These are phyloP conservation scores for Carpinus fangiana DNA, from an alignment of 306 rosid genomes.

Conservation along the genomic window DNA sequence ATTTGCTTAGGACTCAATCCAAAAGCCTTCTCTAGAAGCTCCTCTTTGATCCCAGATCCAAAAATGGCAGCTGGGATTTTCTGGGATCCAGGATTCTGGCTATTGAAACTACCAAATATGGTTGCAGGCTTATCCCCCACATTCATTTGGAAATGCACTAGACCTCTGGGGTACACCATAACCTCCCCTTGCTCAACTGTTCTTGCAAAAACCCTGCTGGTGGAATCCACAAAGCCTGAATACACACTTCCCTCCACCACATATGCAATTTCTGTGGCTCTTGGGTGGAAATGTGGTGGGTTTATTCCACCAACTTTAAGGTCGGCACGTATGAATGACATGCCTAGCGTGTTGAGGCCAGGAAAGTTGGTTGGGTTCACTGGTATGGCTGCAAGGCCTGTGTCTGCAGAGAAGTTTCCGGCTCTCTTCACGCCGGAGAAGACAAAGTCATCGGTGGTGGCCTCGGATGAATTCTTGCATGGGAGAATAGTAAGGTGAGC, in stretches of 20 bases:
- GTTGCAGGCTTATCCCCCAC: constrained; percentile 71
- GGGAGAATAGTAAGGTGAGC: constrained; percentile 42
- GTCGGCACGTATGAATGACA: constrained; percentile 79
- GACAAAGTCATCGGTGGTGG: constrained; percentile 62
- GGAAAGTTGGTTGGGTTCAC: constrained; percentile 64
- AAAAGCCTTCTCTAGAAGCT: constrained; percentile 81
- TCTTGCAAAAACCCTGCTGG: constrained; percentile 60
- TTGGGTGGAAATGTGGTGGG: constrained; percentile 92
- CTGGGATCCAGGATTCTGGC: constrained; percentile 83
- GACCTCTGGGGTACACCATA: constrained; percentile 85
- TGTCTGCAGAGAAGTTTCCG: constrained; percentile 56
- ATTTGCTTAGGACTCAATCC: constrained; percentile 79
- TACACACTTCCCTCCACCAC: constrained; percentile 71
- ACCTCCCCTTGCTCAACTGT: constrained; percentile 74
- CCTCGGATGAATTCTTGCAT: constrained; percentile 80
- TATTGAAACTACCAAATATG: constrained; percentile 78
- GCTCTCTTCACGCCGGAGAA: constrained; percentile 54
- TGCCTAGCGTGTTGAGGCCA: constrained; percentile 82
- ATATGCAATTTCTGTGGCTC: constrained; percentile 78
- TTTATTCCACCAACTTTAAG: constrained; percentile 68
- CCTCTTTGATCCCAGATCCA: constrained; percentile 76
- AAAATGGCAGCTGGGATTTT: constrained; percentile 77
- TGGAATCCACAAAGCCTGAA: constrained; percentile 83
- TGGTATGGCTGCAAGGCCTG: constrained; percentile 57
- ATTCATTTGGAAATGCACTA: constrained; percentile 85